phyloP scores from a whole-genome alignment of 169 alveolate genomes.

The Cryptosporidium canis region DNA sequence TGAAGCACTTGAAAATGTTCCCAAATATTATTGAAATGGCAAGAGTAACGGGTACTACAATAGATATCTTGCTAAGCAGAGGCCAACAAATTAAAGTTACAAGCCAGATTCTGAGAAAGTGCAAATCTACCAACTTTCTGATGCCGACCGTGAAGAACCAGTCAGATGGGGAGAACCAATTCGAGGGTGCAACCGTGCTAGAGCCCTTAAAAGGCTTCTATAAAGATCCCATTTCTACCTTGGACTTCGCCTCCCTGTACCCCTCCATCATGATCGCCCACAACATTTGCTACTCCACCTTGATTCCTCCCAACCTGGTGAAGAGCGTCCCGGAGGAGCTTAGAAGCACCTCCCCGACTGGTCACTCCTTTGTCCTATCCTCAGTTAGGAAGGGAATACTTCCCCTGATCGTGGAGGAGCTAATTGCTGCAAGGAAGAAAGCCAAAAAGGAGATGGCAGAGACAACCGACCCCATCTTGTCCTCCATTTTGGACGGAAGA shows the following conservation, averaged over 20 bases:
- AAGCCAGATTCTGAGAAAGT: conserved; percentile 92
- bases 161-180: conserved; percentile 74
- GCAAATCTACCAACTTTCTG: conserved; percentile 86
- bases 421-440: conserved; percentile 94
- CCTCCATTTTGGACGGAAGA: conserved; percentile 96
- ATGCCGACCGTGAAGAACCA: conserved; percentile 88
- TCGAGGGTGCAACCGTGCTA: conserved; percentile 96
- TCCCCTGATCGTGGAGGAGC: conserved; percentile 96
- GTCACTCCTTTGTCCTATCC: conserved; percentile 65
- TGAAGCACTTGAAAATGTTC: conserved; percentile 94
- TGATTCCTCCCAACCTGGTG: conserved; percentile 84
- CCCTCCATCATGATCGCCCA: conserved; percentile 99
- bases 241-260: conserved; percentile 98
- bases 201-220: conserved; percentile 95
- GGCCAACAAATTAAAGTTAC: conserved; percentile 99
- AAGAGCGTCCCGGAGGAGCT: conserved; percentile 75
- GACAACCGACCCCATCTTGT: conserved; percentile 88
- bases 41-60: conserved; percentile 98
- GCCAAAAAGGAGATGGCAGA: conserved; percentile 92
- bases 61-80: conserved; percentile 84
- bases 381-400: conserved; percentile 91
- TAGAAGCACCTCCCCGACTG: conserved; percentile 74
- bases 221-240: conserved; percentile 96
- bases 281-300: conserved; percentile 96
- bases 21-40: conserved; percentile 99